Base-by-base conservation (phyloP, 1,139 yeast species). In the Geotrichum aggregatum region DNA sequence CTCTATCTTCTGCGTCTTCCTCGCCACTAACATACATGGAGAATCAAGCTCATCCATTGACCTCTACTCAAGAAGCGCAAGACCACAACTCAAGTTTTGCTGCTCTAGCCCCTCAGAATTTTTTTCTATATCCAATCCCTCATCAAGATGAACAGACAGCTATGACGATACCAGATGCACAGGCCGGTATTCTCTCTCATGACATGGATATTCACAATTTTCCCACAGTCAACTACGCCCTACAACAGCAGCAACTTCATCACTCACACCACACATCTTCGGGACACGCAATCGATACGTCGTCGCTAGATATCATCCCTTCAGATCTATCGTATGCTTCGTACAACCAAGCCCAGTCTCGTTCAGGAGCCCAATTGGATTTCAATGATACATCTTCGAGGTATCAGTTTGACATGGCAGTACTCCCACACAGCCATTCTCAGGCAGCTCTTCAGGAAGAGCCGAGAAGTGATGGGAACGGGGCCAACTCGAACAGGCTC, bases 91-190 rank as follows among this genome's bases (percentile, higher is more conserved):
- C 26, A 16, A 14, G 11, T 6, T 21, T 10, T 16, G 16, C 26
- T 6, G 26, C 22, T 13, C 22, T 36, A 3, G 16, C 30, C 33
- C 19, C 44, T 3, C 14, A 26, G 3, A 28, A 40, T 22, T 2
- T 40, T 14, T 40, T 13, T 18, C 21, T 40, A 31, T 40, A 40
- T 21, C 19, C 44, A 40, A 40, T 40, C 19, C 30, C 44, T n/a
- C 8, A n/a, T 19, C 19, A 39, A 11, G 42, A 39, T 10, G 28
- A 14, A 13, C 11, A 13, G n/a, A n/a, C 40, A 35, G 21, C 18
- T n/a, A n/a, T n/a, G n/a, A n/a, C n/a, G n/a, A n/a, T n/a, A n/a
- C n/a, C n/a, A n/a, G 8, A 24, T 24, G 28, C 5, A 24, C 28
- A 5, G 8, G 7, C 28, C 7, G 8, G 28, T 8, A 24, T 24